Evolutionary conservation across 176 grass and related monocot species (phyloP), one percentile per base, ranked within the genome.

Genomic region (Poa pratensis): DNA sequence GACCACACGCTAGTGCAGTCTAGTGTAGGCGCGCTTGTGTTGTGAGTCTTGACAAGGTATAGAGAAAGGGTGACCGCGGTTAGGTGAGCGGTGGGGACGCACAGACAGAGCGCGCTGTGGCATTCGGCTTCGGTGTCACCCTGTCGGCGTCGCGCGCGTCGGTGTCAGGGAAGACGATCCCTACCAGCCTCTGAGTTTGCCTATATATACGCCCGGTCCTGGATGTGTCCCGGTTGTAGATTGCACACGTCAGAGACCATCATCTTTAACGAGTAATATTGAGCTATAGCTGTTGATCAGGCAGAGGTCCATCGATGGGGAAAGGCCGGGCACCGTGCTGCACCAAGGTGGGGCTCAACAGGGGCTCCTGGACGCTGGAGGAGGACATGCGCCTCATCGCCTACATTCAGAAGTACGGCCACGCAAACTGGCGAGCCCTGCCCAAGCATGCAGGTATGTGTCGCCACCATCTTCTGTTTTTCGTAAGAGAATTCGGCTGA

Each of bases 261-360:
- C 28, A 30, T 30, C 28, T 30, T 30, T 30, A 30, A 30, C 28
- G 28, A 30, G 28, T 30, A 30, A 30, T 30, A 30, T 30, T 30
- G 43, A 45, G 43, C 43, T 45, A 45, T 45, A 45, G 43, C 7
- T 42, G 40, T 42, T 42, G 40, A 15, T 35, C 19, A 42, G 35
- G 35, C 6, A 7, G 39, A 40, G 39, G 6, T 43, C 20, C 7
- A 4, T 0, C 5, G 61, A 97, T 97, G 94, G 88, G 95, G 42
- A 89, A 87, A 81, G 94, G 94, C 5, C 70, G 94, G 37, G 92
- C 95, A 55, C 95, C 95, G 60, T 97, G 95, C 87, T 97, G 95
- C 66, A 88, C 90, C 32, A 97, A 97, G 90, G 88, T 97, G 2
- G 95, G 95, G 6, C 88, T 97, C 22, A 97, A 97, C 90, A 97